Base-by-base conservation (phyloP, 495 filamentous ascomycete genomes). In the Aspergillus biplanus region DNA sequence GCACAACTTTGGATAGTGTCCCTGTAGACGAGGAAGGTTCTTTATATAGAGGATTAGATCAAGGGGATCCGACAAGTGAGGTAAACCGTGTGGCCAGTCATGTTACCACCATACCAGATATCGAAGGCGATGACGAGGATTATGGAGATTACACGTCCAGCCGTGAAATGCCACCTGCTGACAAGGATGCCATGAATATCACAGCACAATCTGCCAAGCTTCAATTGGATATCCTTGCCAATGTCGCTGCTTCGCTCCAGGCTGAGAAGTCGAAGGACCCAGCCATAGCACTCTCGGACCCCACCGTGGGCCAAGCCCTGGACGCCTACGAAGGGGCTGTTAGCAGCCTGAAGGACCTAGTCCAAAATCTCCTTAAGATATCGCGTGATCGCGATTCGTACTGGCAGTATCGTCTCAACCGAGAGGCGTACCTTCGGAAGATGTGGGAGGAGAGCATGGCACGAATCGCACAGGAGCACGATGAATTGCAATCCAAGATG, bases 381-480 rank as follows among this genome's bases (percentile, higher is more conserved):
- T 93, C 92, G 15, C 85, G 90, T 60, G 95, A 99, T 68, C 89
- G 96, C 33, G 95, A 99, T 75, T 86, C 92, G 0, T 96, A 97
- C 71, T 99, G 95, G 95, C 93, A 97, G 73, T 94, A 95, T 72
- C 87, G 95, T 15, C 83, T 99, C 33, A 92, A 94, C 69, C 88
- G 91, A 39, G 95, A 99, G 74, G 88, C 87, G 35, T 87, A 93
- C 70, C 86, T 97, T 69, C 87, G 95, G 33, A 87, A 90, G 49
- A 88, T 99, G 84, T 99, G 96, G 95, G 95, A 99, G 78, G 96
- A 98, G 64, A 98, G 92, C 76, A 98, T 99, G 95, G 91, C 93
- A 6, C 86, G 89, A 55, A 88, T 99, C 27, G 95, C 93, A 33
- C 86, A 88, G 59, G 95, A 99, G 71, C 95, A 99, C 65, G 96